Evolutionary conservation across 179 eudicot species (phyloP), one percentile per base, ranked within the genome.

Genomic region (Beta macrorhiza): DNA sequence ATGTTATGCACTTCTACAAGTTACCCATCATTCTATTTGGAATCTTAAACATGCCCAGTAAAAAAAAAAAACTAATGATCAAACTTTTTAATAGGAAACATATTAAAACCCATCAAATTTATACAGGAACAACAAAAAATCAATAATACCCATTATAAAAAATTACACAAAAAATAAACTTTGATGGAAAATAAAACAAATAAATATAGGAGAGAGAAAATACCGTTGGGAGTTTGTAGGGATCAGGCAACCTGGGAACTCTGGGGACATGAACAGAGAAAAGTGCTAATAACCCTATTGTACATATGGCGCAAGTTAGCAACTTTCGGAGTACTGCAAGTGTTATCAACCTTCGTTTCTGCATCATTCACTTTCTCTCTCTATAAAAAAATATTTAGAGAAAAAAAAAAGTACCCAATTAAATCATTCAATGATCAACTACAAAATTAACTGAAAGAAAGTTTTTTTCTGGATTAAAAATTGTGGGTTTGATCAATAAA

Each of bases 201-300:
- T 20, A 7, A 63, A 64, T 73, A 44, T 61, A 58, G 37, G 77
- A 75, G 59, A 51, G 77, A 81, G 74, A 63, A 74, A 74, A 61
- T 65, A 92, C 98, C 89, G 83, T 63, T 13, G 91, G 91, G 63
- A 88, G 90, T 90, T 86, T 90, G 84, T 86, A 88, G 69, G 87
- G 84, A 84, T 91, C 93, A 59, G 92, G 91, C 67, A 89, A 84
- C 70, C 77, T 85, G 15, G 90, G 83, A 56, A 82, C 83, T 77
- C 79, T 80, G 61, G 91, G 90, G 65, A 87, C 82, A 79, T 93
- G 97, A 37, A 88, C 88, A 56, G 89, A 85, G 74, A 93, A 84
- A 58, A 93, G 87, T 57, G 93, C 90, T 74, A 89, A 44, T 29
- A 94, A 49, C 1, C 89, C 91, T 25, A 94, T 88, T 20, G 85